phyloP scores from a whole-genome alignment of 148 eudicot species.

The Fallopia convolvulus region DNA sequence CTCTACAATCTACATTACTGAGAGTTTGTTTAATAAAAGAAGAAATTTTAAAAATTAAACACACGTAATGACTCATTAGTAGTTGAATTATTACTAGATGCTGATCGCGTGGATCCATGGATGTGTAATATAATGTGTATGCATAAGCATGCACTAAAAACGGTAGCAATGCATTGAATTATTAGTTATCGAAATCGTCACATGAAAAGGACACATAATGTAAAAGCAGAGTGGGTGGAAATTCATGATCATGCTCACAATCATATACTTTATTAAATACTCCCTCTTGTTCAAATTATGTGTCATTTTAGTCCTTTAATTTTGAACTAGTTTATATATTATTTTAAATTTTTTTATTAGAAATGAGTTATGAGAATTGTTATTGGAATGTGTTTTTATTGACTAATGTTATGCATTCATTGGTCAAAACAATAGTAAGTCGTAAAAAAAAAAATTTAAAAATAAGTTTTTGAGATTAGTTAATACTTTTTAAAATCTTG shows the following conservation, averaged over 20 bases:
- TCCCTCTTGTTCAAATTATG: no score
- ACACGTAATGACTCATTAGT: background rate
- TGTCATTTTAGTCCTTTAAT: no score
- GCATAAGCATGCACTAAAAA: background rate
- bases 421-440: no score
- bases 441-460: no score
- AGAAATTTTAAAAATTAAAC: background rate
- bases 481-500: no score
- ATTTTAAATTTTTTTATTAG: no score
- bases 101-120: background rate
- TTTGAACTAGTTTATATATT: no score
- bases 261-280: background rate
- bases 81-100: background rate
- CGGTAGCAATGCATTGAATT: background rate
- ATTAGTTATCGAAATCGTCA: background rate
- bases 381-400: no score
- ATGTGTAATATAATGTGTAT: background rate
- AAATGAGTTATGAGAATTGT: no score
- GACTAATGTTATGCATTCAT: no score
- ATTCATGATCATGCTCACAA: background rate
- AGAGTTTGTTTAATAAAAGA: background rate
- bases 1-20: background rate
- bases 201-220: background rate
- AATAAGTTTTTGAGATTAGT: no score
- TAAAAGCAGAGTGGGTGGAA: background rate